phyloP scores from a whole-genome alignment of 1,284 basidiomycete genomes.

The Apiotrichum mycotoxinovorans region DNA sequence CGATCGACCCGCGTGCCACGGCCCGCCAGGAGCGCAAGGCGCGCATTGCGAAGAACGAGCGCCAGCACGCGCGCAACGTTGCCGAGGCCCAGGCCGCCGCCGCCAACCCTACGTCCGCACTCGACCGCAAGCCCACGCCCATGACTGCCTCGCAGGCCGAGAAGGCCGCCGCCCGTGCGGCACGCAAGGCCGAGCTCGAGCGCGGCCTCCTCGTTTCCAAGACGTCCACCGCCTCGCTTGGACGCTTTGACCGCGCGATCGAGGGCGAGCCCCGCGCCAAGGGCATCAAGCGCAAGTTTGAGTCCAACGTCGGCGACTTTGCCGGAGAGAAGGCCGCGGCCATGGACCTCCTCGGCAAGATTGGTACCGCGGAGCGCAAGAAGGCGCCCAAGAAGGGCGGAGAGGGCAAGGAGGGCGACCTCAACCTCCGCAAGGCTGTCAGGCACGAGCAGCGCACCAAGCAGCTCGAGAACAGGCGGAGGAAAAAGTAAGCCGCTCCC shows the following conservation, averaged over 20 bases:
- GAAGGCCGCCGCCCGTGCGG: slow-evolving; percentile 49
- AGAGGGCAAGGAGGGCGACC: slow-evolving; percentile 47
- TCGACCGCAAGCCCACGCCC: slow-evolving; percentile 15
- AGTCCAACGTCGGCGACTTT: slow-evolving; percentile 45
- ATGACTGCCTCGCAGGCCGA: slow-evolving; percentile 17
- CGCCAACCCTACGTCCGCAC: slow-evolving; percentile 18
- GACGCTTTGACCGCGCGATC: slow-evolving; percentile 79
- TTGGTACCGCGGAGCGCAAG: slow-evolving; percentile 62
- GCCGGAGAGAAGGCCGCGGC: slow-evolving; percentile 68
- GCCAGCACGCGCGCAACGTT: slow-evolving; percentile 74
- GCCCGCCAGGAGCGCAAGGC: slow-evolving; percentile 74
- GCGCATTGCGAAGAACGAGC: slow-evolving; percentile 78
- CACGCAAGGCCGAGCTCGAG: slow-evolving; percentile 71
- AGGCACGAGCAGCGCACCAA: slow-evolving; percentile 53
- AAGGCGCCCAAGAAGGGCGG: slow-evolving; percentile 54
- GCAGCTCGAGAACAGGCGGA: slow-evolving; percentile 12
- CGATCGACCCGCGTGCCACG: slow-evolving; percentile 72
- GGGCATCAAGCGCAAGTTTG: slow-evolving; percentile 88
- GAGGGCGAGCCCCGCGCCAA: slow-evolving; percentile 85
- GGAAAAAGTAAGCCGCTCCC: not conserved
- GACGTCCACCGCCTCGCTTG: slow-evolving; percentile 86
- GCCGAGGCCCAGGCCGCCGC: slow-evolving; percentile 55
- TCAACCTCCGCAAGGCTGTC: slow-evolving; percentile 80
- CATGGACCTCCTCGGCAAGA: slow-evolving; percentile 68
- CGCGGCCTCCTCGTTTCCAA: slow-evolving; percentile 73